A percentile compares a stretch with the other conserved stretches of the same genome.
phyloP scores from a whole-genome alignment of 2,329 filamentous ascomycete species.

The Peltaster fructicola region DNA sequence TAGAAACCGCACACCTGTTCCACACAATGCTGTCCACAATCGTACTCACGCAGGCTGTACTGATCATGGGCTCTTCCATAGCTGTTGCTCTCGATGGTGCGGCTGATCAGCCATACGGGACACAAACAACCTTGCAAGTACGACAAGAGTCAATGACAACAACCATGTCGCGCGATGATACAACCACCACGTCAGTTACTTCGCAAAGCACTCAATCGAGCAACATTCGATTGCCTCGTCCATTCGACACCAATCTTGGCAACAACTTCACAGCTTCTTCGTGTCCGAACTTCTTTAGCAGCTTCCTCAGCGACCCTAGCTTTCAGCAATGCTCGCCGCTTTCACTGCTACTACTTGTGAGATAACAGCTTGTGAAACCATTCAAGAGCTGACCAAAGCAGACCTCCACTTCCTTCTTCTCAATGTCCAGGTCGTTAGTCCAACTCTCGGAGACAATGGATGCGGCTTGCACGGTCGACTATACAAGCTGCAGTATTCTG shows the following conservation, averaged over 20 bases:
- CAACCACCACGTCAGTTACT: conserved; percentile 2
- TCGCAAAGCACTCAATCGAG: too few species aligned
- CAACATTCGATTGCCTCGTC: conserved; percentile 22
- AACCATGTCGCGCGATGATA: too few species aligned
- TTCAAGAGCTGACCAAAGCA: too few species aligned
- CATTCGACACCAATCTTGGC: conserved; percentile 31
- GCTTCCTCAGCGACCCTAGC: conserved; percentile 45
- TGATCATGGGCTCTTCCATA: too few species aligned
- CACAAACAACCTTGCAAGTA: too few species aligned
- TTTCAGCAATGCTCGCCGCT: conserved; percentile 66
- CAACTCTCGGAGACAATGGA: conserved; percentile 64
- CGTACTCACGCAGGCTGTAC: too few species aligned
- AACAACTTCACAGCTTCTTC: conserved; percentile 34
- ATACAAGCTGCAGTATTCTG: conserved; percentile 45
- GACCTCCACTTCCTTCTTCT: conserved; percentile 74
- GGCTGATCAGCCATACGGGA: too few species aligned
- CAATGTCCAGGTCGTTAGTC: conserved; percentile 51
- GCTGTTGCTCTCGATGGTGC: too few species aligned
- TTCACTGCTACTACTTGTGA: conserved; percentile 64
- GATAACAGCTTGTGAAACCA: conserved; percentile 13
- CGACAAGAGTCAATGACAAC: too few species aligned
- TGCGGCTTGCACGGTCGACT: conserved; percentile 47
- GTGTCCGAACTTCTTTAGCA: conserved; percentile 51
- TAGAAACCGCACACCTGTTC: too few species aligned
- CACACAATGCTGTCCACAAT: too few species aligned